These are phyloP conservation scores for Sporormia fimetaria DNA, from an alignment of 495 filamentous ascomycete species.

Conservation along the genomic window DNA sequence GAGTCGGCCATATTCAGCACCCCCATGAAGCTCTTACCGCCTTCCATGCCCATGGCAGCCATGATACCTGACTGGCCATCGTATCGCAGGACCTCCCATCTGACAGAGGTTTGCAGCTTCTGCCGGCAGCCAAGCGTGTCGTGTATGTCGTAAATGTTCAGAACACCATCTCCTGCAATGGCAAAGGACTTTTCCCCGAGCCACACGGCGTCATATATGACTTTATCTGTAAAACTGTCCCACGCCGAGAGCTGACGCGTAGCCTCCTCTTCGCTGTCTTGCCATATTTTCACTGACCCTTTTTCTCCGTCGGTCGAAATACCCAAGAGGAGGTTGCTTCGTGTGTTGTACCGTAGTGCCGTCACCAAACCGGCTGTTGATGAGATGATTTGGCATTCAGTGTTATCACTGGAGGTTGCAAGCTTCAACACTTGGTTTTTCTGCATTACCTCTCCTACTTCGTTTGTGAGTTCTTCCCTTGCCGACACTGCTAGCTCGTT, in stretches of 20 bases:
- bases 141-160: constrained; percentile 14
- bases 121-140: neutral
- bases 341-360: constrained; percentile 16
- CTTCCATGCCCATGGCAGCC: constrained; percentile 16
- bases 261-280: constrained; percentile 18
- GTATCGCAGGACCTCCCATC: constrained; percentile 24
- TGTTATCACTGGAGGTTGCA: constrained; percentile 5
- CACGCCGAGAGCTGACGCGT: constrained; percentile 12
- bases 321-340: constrained; percentile 9
- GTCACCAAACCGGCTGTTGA: constrained; percentile 16
- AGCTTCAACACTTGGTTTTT: constrained; percentile 19
- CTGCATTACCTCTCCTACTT: constrained; percentile 15
- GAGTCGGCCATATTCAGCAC: constrained; percentile 15
- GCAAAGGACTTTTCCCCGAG: constrained; percentile 22
- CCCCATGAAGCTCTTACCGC: constrained; percentile 11
- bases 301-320: constrained; percentile 19
- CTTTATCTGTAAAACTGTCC: constrained; percentile 13
- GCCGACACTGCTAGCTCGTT: constrained; percentile 9
- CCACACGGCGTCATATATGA: constrained; percentile 27
- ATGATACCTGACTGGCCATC: constrained; percentile 22
- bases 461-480: constrained; percentile 15
- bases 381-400: constrained; percentile 13
- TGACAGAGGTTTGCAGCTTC: constrained; percentile 5
- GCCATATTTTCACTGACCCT: constrained; percentile 18
- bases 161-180: constrained; percentile 23